Conservation (phyloP, 768 basidiomycete genomes). For the Boletus bicolor region DNA sequence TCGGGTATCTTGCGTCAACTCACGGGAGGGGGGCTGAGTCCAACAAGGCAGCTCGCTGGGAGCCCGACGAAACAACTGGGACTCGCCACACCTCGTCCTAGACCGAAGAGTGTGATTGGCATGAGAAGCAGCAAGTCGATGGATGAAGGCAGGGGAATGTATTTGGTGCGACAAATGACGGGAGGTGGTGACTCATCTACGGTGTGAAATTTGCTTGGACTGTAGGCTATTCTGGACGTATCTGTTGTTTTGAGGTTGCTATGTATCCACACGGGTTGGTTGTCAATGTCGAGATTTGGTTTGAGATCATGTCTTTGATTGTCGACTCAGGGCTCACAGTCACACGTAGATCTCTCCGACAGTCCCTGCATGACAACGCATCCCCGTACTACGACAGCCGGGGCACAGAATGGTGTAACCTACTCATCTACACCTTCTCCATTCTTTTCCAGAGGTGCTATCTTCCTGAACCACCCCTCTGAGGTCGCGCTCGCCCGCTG, state of each 20-base stretch:
- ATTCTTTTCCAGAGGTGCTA: not conserved
- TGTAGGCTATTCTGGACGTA: not conserved
- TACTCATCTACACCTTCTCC: not conserved
- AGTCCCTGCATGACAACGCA: constrained; percentile 12
- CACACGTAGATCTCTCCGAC: not conserved
- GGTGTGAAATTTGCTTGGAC: constrained; percentile 15
- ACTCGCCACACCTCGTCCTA: constrained; percentile 42
- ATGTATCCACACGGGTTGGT: constrained; percentile 15
- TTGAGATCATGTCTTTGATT: constrained; percentile 1
- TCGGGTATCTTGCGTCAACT: constrained; percentile 47
- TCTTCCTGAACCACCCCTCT: not conserved
- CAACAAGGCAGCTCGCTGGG: constrained; percentile 57
- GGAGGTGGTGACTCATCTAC: constrained; percentile 40
- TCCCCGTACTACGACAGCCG: not conserved
- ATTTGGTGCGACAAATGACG: constrained; percentile 75
- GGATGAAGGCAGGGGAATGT: constrained; percentile 70
- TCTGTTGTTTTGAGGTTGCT: constrained; percentile 6
- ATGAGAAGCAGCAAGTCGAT: constrained; percentile 58
- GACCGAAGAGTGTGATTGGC: constrained; percentile 79
- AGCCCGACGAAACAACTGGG: constrained; percentile 74
- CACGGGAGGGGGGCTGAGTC: constrained; percentile 65
- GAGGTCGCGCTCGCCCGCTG: constrained; percentile 1
- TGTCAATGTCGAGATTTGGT: constrained; percentile 11
- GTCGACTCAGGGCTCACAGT: not conserved
- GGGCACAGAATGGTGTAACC: not conserved